These are phyloP conservation scores for Beauveria scarabaeidicola DNA, from an alignment of 2,329 filamentous ascomycete species.

Conservation along the genomic window DNA sequence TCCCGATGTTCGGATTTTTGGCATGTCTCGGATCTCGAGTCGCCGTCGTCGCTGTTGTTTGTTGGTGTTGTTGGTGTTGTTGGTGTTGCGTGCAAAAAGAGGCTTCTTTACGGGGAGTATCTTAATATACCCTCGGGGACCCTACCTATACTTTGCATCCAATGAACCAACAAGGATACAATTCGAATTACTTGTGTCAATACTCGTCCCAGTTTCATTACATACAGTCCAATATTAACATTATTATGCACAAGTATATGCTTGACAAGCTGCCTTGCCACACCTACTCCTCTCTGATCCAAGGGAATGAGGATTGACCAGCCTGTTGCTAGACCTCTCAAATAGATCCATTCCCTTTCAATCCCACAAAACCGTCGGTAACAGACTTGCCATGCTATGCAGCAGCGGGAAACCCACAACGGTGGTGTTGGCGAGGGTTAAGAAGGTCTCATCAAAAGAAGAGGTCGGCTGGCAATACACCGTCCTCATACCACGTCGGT, in stretches of 20 bases:
- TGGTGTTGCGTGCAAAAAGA: no score
- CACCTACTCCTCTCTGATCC: neutral
- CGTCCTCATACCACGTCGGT: neutral
- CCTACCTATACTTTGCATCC: no score
- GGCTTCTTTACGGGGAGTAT: no score
- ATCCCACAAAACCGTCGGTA: neutral
- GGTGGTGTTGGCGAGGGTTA: neutral
- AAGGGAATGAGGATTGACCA: neutral
- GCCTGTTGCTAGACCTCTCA: neutral
- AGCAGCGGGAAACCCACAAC: neutral
- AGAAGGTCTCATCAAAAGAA: neutral
- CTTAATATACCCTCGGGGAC: no score
- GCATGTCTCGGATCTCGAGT: conserved; percentile 60
- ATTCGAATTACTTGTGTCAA: neutral
- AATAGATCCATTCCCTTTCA: neutral
- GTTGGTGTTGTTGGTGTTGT: no score
- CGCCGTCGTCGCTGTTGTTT: no score
- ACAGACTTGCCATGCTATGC: neutral
- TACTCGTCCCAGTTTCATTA: neutral
- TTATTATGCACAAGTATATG: neutral
- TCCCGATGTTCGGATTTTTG: conserved; percentile 71
- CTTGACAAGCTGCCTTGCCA: neutral
- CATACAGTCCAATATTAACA: neutral
- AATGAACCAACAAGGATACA: no score
- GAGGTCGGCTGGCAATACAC: neutral